phyloP scores from a whole-genome alignment of 2,329 filamentous ascomycete genomes.

The Karstenula rhodostoma region DNA sequence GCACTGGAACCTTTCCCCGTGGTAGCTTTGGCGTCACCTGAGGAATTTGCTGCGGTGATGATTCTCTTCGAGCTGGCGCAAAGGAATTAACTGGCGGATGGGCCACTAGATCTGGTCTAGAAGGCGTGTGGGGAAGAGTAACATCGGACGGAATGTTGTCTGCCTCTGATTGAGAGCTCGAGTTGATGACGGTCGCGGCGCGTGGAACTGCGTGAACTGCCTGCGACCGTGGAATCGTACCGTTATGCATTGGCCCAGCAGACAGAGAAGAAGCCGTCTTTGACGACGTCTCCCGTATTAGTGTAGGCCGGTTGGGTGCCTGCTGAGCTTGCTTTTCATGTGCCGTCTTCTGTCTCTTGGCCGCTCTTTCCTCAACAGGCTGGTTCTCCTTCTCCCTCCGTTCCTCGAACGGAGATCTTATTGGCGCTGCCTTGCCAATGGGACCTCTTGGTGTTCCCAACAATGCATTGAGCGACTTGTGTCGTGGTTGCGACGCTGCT shows the following conservation, averaged over 20 bases:
- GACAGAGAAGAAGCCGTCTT: conserved; percentile 28
- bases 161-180: conserved; percentile 44
- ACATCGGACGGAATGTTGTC: conserved; percentile 35
- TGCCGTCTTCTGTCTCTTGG: conserved; percentile 51
- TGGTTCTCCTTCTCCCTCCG: conserved; percentile 41
- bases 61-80: conserved; percentile 15
- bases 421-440: conserved; percentile 67
- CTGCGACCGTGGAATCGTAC: conserved; percentile 24
- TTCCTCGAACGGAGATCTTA: conserved; percentile 73
- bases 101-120: conserved; percentile 11
- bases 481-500: conserved; percentile 54
- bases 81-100: conserved; percentile 6
- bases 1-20: conserved; percentile 35
- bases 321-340: conserved; percentile 20
- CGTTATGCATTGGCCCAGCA: conserved; percentile 36
- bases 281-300: conserved; percentile 18
- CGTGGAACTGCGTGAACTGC: conserved; percentile 21
- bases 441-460: conserved; percentile 71
- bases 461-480: conserved; percentile 68
- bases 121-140: conserved; percentile 34
- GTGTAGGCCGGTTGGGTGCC: conserved; percentile 27
- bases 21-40: conserved; percentile 34
- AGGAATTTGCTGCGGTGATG: conserved; percentile 7
- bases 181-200: conserved; percentile 43
- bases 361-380: conserved; percentile 42